Evolutionary conservation across 805 yeast genomes (phyloP).

Genomic region (Babjeviella inositovora): DNA sequence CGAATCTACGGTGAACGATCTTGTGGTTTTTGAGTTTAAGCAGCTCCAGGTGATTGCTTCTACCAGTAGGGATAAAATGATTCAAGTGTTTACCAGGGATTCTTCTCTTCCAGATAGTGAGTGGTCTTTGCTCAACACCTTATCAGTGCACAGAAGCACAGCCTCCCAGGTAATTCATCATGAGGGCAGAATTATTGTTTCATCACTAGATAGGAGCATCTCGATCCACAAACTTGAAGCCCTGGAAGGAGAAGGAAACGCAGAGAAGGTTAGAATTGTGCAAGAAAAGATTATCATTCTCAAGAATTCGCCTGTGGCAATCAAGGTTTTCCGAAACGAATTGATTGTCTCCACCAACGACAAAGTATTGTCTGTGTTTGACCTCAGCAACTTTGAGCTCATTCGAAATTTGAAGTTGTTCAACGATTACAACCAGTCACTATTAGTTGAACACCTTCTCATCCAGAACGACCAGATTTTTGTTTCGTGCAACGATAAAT

Average conservation of each 20-base stretch:
- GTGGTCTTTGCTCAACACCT: slow-evolving; percentile 44
- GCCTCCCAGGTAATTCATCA: slow-evolving; percentile 17
- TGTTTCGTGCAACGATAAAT: slow-evolving; percentile 37
- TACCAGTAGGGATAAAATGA: slow-evolving; percentile 46
- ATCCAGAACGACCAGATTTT: slow-evolving; percentile 14
- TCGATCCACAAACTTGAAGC: slow-evolving; percentile 28
- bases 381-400: slow-evolving; percentile 13
- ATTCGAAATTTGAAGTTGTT: slow-evolving; percentile 20
- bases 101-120: slow-evolving; percentile 3
- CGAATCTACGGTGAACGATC: slow-evolving; percentile 31
- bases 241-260: slow-evolving; percentile 6
- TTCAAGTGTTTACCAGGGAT: slow-evolving; percentile 28
- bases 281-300: slow-evolving; percentile 31
- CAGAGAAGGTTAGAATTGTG: slow-evolving; percentile 4
- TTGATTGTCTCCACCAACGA: slow-evolving; percentile 36
- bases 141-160: slow-evolving; percentile 43
- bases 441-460: slow-evolving; percentile 25
- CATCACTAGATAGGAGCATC: slow-evolving; percentile 47
- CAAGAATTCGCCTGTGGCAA: slow-evolving; percentile 31
- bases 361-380: slow-evolving; percentile 23
- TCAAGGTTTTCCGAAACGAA: slow-evolving; percentile 18
- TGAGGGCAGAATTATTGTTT: slow-evolving; percentile 21
- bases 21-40: slow-evolving; percentile 15
- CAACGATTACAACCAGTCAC: slow-evolving; percentile 22
- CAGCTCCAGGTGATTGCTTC: slow-evolving; percentile 17